Percentiles rank a stretch among this genome's conserved stretches.
Evolutionary conservation across 2,329 filamentous ascomycete species (phyloP).

Genomic region (Aspergillus sp.): DNA sequence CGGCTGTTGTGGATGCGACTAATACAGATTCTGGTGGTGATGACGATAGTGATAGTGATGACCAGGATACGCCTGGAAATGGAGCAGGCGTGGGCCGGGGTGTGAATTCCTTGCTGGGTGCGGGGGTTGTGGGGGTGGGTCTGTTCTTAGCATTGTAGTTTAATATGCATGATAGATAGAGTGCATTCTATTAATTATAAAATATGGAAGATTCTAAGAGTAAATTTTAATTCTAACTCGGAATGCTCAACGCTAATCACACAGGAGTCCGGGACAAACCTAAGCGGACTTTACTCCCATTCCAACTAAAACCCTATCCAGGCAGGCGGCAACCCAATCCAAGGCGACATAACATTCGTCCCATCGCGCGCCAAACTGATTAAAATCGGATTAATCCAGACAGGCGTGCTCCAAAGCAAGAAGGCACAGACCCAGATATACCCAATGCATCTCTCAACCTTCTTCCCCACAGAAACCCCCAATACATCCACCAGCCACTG

Average conservation of each 20-base stretch:
- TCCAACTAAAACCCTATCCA: neutral
- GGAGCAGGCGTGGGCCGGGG: neutral
- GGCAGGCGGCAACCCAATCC: slow-evolving; percentile 2
- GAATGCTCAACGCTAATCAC: neutral
- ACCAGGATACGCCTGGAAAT: neutral
- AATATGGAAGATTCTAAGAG: neutral
- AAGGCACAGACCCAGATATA: slow-evolving; percentile 20
- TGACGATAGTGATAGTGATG: neutral
- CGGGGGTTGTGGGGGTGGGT: slow-evolving; percentile 1
- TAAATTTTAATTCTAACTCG: neutral
- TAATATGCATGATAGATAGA: neutral
- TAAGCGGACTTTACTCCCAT: neutral
- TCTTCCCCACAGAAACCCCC: neutral
- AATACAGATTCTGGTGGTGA: neutral
- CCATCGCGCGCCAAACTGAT: slow-evolving; percentile 14
- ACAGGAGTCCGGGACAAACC: no score
- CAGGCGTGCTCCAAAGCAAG: slow-evolving; percentile 16
- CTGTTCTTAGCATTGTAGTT: neutral
- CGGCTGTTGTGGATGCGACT: neutral
- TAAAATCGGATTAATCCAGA: slow-evolving; percentile 22
- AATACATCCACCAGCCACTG: neutral
- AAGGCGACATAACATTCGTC: slow-evolving; percentile 16
- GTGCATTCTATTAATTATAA: neutral
- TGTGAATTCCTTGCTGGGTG: neutral
- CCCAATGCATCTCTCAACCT: slow-evolving; percentile 2